Evolutionary conservation across 176 grass and related monocot species (phyloP).

Genomic region (Microstegium vimineum): DNA sequence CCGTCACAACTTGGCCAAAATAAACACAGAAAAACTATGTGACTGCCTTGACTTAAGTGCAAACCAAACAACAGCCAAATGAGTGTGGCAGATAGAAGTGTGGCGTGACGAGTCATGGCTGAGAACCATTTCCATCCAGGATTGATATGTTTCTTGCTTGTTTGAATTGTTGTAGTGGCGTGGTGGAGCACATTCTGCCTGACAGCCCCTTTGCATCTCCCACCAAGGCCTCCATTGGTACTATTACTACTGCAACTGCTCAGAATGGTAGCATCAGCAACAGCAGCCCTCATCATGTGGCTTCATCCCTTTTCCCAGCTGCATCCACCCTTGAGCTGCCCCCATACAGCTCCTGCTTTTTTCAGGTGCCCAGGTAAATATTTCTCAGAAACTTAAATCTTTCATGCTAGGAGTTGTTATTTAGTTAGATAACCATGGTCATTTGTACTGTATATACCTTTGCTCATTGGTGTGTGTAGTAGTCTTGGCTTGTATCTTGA

Average conservation of each 20-base stretch:
- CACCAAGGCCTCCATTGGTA: constrained; percentile 46
- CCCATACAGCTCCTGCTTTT: constrained; percentile 74
- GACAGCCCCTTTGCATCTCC: constrained; percentile 77
- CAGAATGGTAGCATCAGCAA: constrained; percentile 10
- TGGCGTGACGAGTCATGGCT: no score
- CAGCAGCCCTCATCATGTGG: constrained; percentile 34
- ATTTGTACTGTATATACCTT: background rate
- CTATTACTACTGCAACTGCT: background rate
- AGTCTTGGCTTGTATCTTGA: background rate
- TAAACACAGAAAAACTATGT: no score
- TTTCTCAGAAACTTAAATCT: background rate
- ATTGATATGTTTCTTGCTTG: constrained; percentile 33
- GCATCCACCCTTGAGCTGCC: constrained; percentile 51
- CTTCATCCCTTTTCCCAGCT: constrained; percentile 49
- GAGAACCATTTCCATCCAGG: background rate
- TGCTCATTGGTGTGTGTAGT: background rate
- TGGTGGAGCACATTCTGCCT: constrained; percentile 82
- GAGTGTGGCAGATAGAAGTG: no score
- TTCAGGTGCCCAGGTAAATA: constrained; percentile 76
- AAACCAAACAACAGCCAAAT: no score
- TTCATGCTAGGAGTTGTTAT: background rate
- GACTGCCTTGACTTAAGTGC: no score
- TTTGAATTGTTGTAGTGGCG: constrained; percentile 39
- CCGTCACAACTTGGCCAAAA: no score
- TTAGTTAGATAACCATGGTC: background rate